phyloP scores from a whole-genome alignment of 83 land plant genomes.

The Larix sibirica region DNA sequence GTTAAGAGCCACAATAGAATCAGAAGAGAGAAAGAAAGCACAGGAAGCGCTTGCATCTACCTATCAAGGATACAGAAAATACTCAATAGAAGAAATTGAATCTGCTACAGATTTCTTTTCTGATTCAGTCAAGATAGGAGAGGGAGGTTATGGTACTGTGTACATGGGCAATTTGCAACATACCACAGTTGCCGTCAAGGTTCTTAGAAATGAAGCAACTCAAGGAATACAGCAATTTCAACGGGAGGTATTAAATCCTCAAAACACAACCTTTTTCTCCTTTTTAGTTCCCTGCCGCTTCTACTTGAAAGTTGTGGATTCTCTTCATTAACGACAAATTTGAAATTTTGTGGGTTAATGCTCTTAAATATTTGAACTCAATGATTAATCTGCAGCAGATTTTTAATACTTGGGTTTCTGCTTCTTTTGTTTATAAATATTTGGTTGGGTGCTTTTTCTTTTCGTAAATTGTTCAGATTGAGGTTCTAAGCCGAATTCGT shows the following conservation, averaged over 20 bases:
- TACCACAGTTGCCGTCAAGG: conserved; percentile 33
- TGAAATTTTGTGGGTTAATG: too few relatives aligned
- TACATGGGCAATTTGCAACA: conserved; percentile 35
- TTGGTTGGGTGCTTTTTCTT: too few relatives aligned
- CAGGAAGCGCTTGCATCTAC: not conserved
- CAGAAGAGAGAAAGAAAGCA: conserved; percentile 10
- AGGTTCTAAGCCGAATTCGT: conserved; percentile 40
- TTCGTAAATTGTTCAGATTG: conserved; percentile 24
- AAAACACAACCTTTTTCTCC: too few relatives aligned
- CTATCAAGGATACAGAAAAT: conserved; percentile 21
- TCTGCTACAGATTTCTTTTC: conserved; percentile 32
- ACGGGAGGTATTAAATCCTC: conserved; percentile 22
- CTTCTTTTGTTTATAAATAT: not conserved
- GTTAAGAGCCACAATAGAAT: conserved; percentile 17
- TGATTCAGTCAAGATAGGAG: conserved; percentile 32
- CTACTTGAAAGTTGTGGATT: too few relatives aligned
- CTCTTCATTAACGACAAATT: too few relatives aligned
- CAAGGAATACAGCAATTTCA: conserved; percentile 27
- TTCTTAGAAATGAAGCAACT: conserved; percentile 22
- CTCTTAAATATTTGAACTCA: too few relatives aligned
- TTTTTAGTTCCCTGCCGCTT: too few relatives aligned
- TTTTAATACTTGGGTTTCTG: conserved; percentile 1
- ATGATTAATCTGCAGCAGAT: not conserved
- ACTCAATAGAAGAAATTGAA: conserved; percentile 30
- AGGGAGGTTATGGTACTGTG: conserved; percentile 44